Evolutionary conservation across 352 stramenopile genomes (phyloP), one percentile per base, ranked within the genome.

Genomic region (Globisporangium radiosum): DNA sequence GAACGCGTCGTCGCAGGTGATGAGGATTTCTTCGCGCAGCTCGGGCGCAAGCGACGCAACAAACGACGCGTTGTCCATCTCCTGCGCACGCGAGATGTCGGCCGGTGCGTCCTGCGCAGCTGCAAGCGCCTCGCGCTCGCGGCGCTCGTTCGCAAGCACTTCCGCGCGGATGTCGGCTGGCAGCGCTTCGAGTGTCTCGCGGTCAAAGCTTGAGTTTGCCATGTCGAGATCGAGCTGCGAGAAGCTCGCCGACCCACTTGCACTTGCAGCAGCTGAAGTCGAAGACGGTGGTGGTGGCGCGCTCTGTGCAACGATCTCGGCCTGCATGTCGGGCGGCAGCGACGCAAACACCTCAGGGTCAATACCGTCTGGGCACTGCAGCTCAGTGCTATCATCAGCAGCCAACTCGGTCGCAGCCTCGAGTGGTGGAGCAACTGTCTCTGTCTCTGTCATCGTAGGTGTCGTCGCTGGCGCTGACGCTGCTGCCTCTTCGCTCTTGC

Each of bases 51-150:
- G 63, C 3, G 97, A 99, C 5, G 96, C 96, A 8, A 99, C 80
- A 73, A 99, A 99, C 9, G 92, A 98, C 38, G 95, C 96, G 73
- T 98, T 98, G 70, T 99, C 97, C 95, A 99, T 99, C 53, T 99
- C 96, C 75, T 98, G 87, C 19, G 96, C 97, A 49, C 95, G 92
- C 14, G 94, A 97, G 6, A 96, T 95, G 72, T 99, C 96, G 13
- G 90, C 81, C 54, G 91, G 78, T 13, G 85, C 78, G 38, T 68
- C 73, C 14, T 87, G 76, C 13, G 82, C 73, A 39, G 83, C 76
- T 47, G 84, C 75, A 57, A 78, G 68, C 60, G 81, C 71, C 71
- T 94, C 81, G 19, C 95, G 79, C 68, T 98, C 92, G 14, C 91
- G 89, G 25, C 95, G 88, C 62, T 99, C 96, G 69, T 98, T 97